Evolutionary conservation across 768 basidiomycete genomes (phyloP), one percentile per base, ranked within the genome.

Genomic region (Lyophyllum atratum): DNA sequence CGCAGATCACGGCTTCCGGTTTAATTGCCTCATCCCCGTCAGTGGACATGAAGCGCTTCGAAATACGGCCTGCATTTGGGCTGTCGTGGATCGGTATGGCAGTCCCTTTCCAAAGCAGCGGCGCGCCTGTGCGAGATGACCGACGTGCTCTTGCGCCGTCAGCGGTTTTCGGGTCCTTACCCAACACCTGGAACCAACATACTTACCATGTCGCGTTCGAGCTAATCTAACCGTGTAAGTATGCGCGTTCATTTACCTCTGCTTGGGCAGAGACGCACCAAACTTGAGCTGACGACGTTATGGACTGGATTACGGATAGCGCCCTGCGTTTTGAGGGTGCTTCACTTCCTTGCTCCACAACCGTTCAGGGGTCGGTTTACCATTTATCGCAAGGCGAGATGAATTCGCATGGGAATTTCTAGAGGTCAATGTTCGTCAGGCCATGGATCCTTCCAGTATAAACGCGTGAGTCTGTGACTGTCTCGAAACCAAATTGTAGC

Each of bases 161-260:
- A 50, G 21, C 49, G 31, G 21, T 34, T 15, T 10, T 10, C 17
- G 17, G 17, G 39, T 15, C 14, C 14, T 37, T 37, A 37, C 7
- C 8, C 34, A 49, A 33, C 22, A 4, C 12, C 33, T 70, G 49
- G 68, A 70, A 54, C 52, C 46, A 29, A 65, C 31, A 6, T 12
- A 33, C 12, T 6, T 33, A 33, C 34, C 34, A 15, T 37, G 12
- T 37, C 14, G 8, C 12, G 34, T 37, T 4, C 12, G 34, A 15
- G 17, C 11, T 15, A 37, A 37, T 37, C 14, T 7, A 37, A 15
- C 34, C 12, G 17, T 37, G 11, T 11, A 5, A 5, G 11, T 11
- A 31, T 11, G n/a, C 11, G 29, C 29, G 34, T 37, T 37, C 34
- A 37, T 37, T 40, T 40, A 40, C 39, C 39, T n/a, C n/a, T 40